Evolutionary conservation across 441 rosid genomes (phyloP).

Genomic region (Pelargonium cotyledonis): DNA sequence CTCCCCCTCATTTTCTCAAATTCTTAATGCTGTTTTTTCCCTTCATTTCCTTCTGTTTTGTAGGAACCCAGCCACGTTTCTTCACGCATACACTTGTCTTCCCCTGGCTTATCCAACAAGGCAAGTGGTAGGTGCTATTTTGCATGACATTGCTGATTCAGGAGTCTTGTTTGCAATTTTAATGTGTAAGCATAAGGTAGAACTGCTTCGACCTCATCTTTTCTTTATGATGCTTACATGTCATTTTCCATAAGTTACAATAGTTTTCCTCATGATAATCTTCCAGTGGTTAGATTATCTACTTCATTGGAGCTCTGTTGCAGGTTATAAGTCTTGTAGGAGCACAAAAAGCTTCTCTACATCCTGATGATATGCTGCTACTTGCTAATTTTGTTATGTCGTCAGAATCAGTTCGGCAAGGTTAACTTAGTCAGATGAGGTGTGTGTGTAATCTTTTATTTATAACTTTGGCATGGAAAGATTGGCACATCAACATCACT

Average conservation of each 20-base stretch:
- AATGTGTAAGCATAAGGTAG: constrained; percentile 90
- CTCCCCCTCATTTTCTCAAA: too few species aligned
- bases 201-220: constrained; percentile 4
- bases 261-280: constrained; percentile 4
- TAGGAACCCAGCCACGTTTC: constrained; percentile 94
- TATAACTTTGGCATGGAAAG: neutral
- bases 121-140: constrained; percentile 81
- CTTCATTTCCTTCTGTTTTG: neutral
- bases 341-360: constrained; percentile 95
- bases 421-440: constrained; percentile 1
- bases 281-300: constrained; percentile 17
- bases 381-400: constrained; percentile 87
- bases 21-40: too few species aligned
- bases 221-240: neutral
- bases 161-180: constrained; percentile 86
- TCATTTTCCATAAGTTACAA: neutral
- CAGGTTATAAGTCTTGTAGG: constrained; percentile 95
- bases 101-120: constrained; percentile 85
- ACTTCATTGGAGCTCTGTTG: neutral
- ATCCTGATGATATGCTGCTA: constrained; percentile 89
- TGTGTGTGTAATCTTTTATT: neutral
- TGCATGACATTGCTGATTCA: constrained; percentile 94
- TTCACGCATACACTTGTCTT: constrained; percentile 97
- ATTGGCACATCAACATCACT: too few species aligned
- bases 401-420: constrained; percentile 92